These are phyloP conservation scores for Nematocida sp. DNA, from an alignment of 371 early-diverging fungal species.

Conservation along the genomic window DNA sequence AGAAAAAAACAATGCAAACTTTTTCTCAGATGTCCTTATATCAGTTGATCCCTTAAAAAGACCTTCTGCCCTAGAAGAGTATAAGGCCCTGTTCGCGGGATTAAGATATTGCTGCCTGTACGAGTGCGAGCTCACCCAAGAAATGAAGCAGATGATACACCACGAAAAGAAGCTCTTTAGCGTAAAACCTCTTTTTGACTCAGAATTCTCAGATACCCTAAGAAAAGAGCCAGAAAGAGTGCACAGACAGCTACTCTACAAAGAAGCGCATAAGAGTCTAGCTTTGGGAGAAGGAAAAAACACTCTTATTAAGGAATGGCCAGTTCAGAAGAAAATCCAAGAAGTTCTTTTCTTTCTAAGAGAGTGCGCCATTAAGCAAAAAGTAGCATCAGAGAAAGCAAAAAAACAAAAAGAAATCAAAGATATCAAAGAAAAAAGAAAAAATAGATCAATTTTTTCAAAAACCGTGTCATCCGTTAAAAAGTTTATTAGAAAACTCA, in stretches of 20 bases:
- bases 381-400: neutral
- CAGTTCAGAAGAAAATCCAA: neutral
- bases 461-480: neutral
- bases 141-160: neutral
- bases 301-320: neutral
- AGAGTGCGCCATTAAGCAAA: neutral
- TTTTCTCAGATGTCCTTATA: neutral
- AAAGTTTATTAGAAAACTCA: too few relatives aligned
- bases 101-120: constrained; percentile 39
- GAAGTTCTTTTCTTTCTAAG: neutral
- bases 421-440: neutral
- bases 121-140: neutral
- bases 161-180: neutral
- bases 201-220: constrained; percentile 2
- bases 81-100: constrained; percentile 22
- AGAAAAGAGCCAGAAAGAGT: constrained; percentile 25
- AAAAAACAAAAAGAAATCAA: constrained; percentile 17
- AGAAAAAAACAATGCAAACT: neutral
- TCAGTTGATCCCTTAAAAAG: neutral
- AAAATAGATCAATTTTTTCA: neutral
- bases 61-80: neutral
- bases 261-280: constrained; percentile 23
- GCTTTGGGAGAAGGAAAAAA: neutral
- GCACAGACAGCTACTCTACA: constrained; percentile 2
- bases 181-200: constrained; percentile 22